Conservation (phyloP, 2,329 filamentous ascomycete species). For the Elsinoe fawcettii region DNA sequence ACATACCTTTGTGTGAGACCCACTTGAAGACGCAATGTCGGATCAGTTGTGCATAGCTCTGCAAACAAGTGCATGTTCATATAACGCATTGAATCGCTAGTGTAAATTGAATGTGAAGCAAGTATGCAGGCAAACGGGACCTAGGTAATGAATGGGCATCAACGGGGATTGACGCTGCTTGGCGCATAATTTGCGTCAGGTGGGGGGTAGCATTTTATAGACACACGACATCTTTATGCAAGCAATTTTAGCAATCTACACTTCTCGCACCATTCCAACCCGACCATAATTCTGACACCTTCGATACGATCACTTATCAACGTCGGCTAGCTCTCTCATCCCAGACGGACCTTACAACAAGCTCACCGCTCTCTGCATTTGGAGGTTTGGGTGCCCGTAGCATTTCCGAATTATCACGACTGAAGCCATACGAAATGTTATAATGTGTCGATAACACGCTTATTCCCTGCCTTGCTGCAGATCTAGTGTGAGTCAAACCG, state of each 20-base stretch:
- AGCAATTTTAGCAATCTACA: neutral
- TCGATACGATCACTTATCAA: neutral
- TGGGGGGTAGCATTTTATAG: slow-evolving; percentile 2
- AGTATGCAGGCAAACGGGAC: too few relatives aligned
- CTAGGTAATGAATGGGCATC: neutral
- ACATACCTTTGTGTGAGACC: neutral
- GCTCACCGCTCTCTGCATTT: too few relatives aligned
- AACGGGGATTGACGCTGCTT: neutral
- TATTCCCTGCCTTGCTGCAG: neutral
- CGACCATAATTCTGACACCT: neutral
- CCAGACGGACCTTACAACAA: too few relatives aligned
- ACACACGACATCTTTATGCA: neutral
- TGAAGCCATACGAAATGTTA: too few relatives aligned
- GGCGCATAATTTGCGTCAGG: slow-evolving; percentile 7
- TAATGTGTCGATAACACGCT: neutral
- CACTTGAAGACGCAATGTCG: too few relatives aligned
- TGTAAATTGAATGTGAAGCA: too few relatives aligned
- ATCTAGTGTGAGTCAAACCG: neutral
- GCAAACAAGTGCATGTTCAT: too few relatives aligned
- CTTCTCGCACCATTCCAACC: neutral
- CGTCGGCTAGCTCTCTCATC: too few relatives aligned
- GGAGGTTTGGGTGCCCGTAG: too few relatives aligned
- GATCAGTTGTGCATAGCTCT: too few relatives aligned
- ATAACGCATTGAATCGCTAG: too few relatives aligned
- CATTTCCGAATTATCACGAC: too few relatives aligned